phyloP scores from a whole-genome alignment of 2,329 filamentous ascomycete genomes.

The Xylariales sp. region DNA sequence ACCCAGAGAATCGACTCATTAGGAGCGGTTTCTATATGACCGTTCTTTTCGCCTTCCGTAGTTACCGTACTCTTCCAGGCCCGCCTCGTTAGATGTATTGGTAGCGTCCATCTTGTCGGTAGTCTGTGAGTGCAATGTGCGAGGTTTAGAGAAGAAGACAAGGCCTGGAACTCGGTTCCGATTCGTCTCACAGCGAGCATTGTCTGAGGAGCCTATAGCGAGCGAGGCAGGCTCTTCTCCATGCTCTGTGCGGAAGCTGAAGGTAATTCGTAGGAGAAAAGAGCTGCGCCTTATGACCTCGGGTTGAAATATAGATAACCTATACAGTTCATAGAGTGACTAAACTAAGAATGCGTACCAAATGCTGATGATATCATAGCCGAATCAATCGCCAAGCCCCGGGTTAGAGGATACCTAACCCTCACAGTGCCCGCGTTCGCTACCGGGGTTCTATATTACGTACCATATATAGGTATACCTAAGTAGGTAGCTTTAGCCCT shows the following conservation, averaged over 20 bases:
- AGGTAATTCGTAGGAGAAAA: constrained; percentile 1
- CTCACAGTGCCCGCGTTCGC: too few species aligned
- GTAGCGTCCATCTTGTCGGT: constrained; percentile 40
- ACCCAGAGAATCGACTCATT: constrained; percentile 91
- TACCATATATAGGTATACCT: too few species aligned
- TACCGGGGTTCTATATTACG: too few species aligned
- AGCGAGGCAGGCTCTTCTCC: constrained; percentile 17
- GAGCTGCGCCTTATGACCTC: background rate
- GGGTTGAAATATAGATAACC: background rate
- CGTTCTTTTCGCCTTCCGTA: constrained; percentile 73
- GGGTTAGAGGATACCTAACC: background rate
- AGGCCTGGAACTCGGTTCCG: constrained; percentile 51
- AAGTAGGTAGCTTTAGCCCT: too few species aligned
- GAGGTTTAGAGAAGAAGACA: constrained; percentile 44
- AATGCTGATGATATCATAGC: constrained; percentile 29
- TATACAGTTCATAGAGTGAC: background rate
- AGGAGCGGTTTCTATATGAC: constrained; percentile 80
- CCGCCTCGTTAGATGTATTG: constrained; percentile 23
- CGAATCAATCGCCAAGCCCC: constrained; percentile 10
- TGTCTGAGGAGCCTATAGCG: background rate
- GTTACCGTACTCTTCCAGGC: constrained; percentile 56
- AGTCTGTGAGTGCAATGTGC: constrained; percentile 36
- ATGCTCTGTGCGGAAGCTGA: constrained; percentile 12
- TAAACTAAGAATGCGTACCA: background rate
- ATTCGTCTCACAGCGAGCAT: constrained; percentile 42